Evolutionary conservation across 2,329 filamentous ascomycete species (phyloP).

Genomic region (Calonectria leucothoes): DNA sequence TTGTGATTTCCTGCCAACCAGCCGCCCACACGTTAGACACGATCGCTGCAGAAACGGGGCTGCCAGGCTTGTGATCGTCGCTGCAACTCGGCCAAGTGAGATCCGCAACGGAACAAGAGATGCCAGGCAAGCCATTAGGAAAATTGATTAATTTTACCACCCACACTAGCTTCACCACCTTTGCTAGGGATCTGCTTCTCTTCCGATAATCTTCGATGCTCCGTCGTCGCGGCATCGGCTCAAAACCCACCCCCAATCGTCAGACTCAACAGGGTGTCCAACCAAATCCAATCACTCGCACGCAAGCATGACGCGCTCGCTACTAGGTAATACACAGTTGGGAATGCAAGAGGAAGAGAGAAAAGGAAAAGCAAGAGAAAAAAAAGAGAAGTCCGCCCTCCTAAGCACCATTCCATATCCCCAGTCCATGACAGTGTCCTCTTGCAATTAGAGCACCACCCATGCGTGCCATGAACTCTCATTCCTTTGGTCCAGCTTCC

Average conservation of each 20-base stretch:
- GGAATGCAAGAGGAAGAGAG: not conserved
- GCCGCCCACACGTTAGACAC: not conserved
- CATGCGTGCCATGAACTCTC: not conserved
- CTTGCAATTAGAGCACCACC: not conserved
- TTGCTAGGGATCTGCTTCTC: not conserved
- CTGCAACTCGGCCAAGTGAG: not conserved
- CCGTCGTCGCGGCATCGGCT: not conserved
- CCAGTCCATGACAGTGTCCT: not conserved
- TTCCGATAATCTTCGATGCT: not conserved
- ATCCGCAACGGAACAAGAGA: not conserved
- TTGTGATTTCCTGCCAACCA: not conserved
- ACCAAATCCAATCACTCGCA: not conserved
- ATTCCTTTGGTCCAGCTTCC: not conserved
- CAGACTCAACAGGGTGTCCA: not conserved
- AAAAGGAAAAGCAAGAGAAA: not conserved
- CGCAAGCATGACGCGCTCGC: not conserved
- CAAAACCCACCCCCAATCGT: not conserved
- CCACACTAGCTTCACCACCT: not conserved
- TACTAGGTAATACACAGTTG: not conserved
- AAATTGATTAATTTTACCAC: not conserved
- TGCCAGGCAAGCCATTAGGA: not conserved
- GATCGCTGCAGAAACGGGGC: constrained; percentile 6
- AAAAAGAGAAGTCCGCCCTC: not conserved
- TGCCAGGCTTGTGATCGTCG: constrained; percentile 3
- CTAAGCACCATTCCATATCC: not conserved